These are phyloP conservation scores for Meyerozyma elateridarum DNA, from an alignment of 1,139 yeast species.

Conservation along the genomic window DNA sequence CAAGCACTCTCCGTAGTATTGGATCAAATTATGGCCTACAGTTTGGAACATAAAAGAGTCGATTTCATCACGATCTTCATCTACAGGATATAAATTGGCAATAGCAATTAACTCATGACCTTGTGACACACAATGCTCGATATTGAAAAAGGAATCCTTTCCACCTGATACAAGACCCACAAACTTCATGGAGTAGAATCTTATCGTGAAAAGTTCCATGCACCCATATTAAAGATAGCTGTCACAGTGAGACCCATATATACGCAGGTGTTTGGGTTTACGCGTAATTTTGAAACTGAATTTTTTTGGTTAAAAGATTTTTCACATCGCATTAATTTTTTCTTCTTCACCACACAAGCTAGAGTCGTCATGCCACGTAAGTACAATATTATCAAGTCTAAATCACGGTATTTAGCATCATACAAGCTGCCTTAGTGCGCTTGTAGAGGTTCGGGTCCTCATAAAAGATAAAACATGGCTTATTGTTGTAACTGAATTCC, in stretches of 20 bases:
- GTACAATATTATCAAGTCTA: constrained; percentile 20
- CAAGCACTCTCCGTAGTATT: constrained; percentile 61
- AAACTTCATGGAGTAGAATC: constrained; percentile 59
- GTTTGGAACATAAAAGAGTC: constrained; percentile 98
- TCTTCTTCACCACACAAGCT: constrained; percentile 15
- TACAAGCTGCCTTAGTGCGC: constrained; percentile 6
- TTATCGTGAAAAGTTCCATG: neutral
- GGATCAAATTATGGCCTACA: constrained; percentile 85
- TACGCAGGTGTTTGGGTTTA: neutral
- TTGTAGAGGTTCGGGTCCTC: constrained; percentile 73
- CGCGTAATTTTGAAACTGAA: neutral
- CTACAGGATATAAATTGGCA: constrained; percentile 75
- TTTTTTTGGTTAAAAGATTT: neutral
- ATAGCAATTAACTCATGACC: constrained; percentile 84
- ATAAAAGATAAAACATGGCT: constrained; percentile 26
- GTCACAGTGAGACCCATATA: constrained; percentile 1
- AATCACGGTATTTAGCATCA: constrained; percentile 10
- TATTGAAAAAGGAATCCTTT: constrained; percentile 88
- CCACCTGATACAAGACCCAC: constrained; percentile 94
- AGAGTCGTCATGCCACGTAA: constrained; percentile 54
- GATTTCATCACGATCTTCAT: constrained; percentile 50
- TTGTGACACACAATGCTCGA: constrained; percentile 72
- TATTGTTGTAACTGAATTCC: constrained; percentile 63
- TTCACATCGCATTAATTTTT: constrained; percentile 8
- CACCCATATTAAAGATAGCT: neutral